A percentile compares a stretch with the other conserved stretches of the same genome.
These are phyloP conservation scores for Ophiostoma populinum DNA, from an alignment of 2,329 filamentous ascomycete genomes.

Conservation along the genomic window DNA sequence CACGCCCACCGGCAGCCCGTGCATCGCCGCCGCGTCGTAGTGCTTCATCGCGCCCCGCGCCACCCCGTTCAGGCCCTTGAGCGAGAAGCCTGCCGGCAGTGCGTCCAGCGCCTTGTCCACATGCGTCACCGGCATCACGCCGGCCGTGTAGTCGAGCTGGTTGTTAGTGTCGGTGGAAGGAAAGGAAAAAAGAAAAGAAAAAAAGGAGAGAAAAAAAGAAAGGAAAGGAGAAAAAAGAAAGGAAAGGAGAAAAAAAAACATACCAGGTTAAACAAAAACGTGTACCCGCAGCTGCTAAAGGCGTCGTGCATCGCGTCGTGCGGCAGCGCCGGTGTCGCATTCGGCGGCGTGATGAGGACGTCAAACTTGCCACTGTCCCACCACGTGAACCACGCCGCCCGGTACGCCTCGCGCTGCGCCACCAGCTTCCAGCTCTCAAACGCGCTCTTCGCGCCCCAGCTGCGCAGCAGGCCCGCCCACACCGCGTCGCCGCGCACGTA, in stretches of 20 bases:
- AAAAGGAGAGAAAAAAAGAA: constrained; percentile 47
- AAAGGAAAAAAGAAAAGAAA: constrained; percentile 7
- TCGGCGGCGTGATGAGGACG: constrained; percentile 67
- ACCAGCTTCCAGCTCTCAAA: constrained; percentile 74
- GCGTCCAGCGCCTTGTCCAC: constrained; percentile 55
- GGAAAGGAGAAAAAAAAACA: constrained; percentile 15
- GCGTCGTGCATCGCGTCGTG: constrained; percentile 77
- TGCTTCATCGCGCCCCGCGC: constrained; percentile 70
- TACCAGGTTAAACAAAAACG: constrained; percentile 80
- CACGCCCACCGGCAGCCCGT: constrained; percentile 71
- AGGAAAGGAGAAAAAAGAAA: constrained; percentile 36
- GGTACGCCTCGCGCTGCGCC: constrained; percentile 58
- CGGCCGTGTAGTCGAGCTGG: constrained; percentile 72
- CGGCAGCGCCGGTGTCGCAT: constrained; percentile 77
- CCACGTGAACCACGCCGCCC: constrained; percentile 67
- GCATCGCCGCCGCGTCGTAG: constrained; percentile 71
- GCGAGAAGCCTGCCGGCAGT: constrained; percentile 41
- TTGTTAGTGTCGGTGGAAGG: constrained; percentile 6
- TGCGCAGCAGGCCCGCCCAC: constrained; percentile 60
- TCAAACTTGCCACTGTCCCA: constrained; percentile 61
- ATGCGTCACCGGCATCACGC: constrained; percentile 70
- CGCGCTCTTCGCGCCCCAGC: constrained; percentile 58
- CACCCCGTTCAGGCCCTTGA: constrained; percentile 56
- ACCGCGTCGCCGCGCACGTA: constrained; percentile 60
- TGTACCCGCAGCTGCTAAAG: constrained; percentile 77